phyloP scores from a whole-genome alignment of 441 rosid species.

The Erysimum pusillum region DNA sequence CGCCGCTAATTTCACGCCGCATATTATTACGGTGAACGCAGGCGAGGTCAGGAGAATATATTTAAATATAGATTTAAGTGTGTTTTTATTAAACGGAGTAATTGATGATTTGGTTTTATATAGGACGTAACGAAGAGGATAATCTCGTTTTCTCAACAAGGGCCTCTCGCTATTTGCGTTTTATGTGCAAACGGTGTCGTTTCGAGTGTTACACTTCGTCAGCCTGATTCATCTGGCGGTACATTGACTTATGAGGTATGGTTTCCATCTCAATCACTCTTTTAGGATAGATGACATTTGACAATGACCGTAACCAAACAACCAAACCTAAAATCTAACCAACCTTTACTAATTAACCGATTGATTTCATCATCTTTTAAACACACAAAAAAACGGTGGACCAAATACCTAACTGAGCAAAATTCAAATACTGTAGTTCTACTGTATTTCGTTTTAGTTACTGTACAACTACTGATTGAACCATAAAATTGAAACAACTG shows the following conservation, averaged over 20 bases:
- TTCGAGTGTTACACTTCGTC: slow-evolving; percentile 73
- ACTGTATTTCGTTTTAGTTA: not conserved
- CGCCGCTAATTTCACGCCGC: slow-evolving; percentile 66
- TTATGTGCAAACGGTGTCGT: slow-evolving; percentile 73
- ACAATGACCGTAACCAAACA: not conserved
- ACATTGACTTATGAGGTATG: slow-evolving; percentile 74
- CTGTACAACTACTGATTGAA: not conserved
- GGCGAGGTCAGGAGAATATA: slow-evolving; percentile 60
- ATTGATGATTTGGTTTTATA: slow-evolving; percentile 16
- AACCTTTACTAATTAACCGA: not conserved
- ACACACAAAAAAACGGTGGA: not conserved
- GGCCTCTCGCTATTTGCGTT: slow-evolving; percentile 64
- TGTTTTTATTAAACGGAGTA: not conserved
- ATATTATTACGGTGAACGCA: slow-evolving; percentile 65
- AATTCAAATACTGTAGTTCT: too few relatives aligned
- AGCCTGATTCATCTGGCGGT: slow-evolving; percentile 74
- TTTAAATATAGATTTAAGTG: not conserved
- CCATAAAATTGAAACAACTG: not conserved
- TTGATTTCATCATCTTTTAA: not conserved
- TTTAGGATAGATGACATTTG: not conserved
- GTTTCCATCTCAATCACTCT: not conserved
- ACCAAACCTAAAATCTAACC: not conserved
- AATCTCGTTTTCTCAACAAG: slow-evolving; percentile 77
- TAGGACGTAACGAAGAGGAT: slow-evolving; percentile 73
- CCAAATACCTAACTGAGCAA: not conserved